These are phyloP conservation scores for Hemileia vastatrix DNA, from an alignment of 1,284 basidiomycete species.

Conservation along the genomic window DNA sequence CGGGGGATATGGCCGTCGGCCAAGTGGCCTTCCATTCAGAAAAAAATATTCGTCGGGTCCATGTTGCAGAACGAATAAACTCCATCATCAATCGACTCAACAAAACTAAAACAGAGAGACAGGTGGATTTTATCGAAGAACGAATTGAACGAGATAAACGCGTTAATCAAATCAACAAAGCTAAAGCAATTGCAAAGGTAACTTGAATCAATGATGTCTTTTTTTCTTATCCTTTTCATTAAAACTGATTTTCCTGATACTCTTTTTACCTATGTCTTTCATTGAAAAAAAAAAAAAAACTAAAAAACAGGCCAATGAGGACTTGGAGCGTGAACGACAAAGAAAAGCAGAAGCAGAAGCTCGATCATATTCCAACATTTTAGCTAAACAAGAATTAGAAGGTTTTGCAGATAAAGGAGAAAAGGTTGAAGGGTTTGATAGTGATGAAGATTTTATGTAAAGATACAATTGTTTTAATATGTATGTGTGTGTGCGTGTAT, in stretches of 20 bases:
- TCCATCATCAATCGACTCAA: constrained; percentile 83
- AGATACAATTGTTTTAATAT: too few species aligned
- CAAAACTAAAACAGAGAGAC: constrained; percentile 65
- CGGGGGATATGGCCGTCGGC: constrained; percentile 89
- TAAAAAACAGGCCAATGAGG: constrained; percentile 9
- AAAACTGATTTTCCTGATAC: not conserved
- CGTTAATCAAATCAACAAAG: constrained; percentile 9
- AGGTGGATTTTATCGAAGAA: constrained; percentile 9
- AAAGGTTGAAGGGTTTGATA: constrained; percentile 23
- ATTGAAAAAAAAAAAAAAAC: too few species aligned
- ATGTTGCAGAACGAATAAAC: constrained; percentile 74
- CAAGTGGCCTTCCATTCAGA: constrained; percentile 90
- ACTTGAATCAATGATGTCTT: not conserved
- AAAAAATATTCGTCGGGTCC: constrained; percentile 62
- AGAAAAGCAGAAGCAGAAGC: constrained; percentile 21
- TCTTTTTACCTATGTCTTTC: too few species aligned
- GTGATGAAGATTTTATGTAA: constrained; percentile 24
- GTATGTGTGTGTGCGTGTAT: too few species aligned
- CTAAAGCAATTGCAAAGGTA: constrained; percentile 15
- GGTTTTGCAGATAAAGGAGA: constrained; percentile 12
- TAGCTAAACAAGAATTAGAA: constrained; percentile 12
- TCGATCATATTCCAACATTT: constrained; percentile 6
- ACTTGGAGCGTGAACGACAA: constrained; percentile 6
- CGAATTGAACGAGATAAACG: constrained; percentile 14
- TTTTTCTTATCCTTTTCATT: not conserved